These are phyloP conservation scores for Trichosporon sp. DNA, from an alignment of 1,284 basidiomycete genomes.

Conservation along the genomic window DNA sequence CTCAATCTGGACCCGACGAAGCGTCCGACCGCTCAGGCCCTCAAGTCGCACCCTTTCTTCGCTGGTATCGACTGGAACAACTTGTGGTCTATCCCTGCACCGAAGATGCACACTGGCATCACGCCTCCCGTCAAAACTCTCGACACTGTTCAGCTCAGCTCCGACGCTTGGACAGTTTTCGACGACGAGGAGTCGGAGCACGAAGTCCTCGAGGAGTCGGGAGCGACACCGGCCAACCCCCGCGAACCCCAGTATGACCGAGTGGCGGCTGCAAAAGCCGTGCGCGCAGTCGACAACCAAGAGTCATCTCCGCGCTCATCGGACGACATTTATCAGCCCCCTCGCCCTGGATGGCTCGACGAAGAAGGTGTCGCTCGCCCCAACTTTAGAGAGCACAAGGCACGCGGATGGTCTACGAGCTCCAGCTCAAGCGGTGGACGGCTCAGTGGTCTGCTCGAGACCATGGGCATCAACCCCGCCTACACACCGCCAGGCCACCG, in stretches of 20 bases:
- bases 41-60: constrained; percentile 79
- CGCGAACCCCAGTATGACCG: constrained; percentile 37
- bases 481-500: constrained; percentile 22
- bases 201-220: constrained; percentile 42
- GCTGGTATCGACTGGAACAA: constrained; percentile 67
- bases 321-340: constrained; percentile 40
- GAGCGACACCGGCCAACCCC: constrained; percentile 28
- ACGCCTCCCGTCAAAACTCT: constrained; percentile 38
- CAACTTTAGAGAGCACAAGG: constrained; percentile 20
- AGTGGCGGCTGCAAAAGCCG: constrained; percentile 42
- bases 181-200: constrained; percentile 49
- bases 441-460: constrained; percentile 45
- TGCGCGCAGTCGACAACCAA: constrained; percentile 38
- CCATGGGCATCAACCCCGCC: constrained; percentile 41
- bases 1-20: constrained; percentile 66
- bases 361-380: constrained; percentile 21
- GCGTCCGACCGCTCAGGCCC: constrained; percentile 64
- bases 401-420: constrained; percentile 39
- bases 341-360: constrained; percentile 45
- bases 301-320: constrained; percentile 23
- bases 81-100: constrained; percentile 67
- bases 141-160: constrained; percentile 35
- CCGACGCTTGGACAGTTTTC: constrained; percentile 52
- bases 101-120: constrained; percentile 56
- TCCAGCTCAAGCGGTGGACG: constrained; percentile 43